These are phyloP conservation scores for Penicillium antarcticum DNA, from an alignment of 495 filamentous ascomycete species.

Conservation along the genomic window DNA sequence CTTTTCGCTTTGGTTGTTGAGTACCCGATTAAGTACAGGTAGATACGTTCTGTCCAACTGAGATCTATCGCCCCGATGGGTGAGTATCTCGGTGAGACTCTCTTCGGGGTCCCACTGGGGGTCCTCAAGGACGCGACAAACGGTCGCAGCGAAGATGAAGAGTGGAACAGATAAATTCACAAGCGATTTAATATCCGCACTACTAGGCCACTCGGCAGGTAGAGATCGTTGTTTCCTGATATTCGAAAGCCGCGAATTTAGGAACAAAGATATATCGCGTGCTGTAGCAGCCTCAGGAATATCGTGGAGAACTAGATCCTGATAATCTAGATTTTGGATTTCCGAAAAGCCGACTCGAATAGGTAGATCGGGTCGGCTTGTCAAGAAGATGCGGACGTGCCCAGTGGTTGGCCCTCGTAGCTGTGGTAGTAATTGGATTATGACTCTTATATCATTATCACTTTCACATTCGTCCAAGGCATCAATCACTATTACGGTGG, in stretches of 20 bases:
- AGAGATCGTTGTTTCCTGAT: no score
- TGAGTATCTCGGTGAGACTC: conserved; percentile 15
- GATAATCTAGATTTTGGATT: conserved; percentile 13
- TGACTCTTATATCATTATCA: not conserved
- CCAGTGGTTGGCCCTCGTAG: not conserved
- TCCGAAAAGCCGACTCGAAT: conserved; percentile 20
- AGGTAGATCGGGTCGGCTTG: conserved; percentile 45
- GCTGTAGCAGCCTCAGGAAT: conserved; percentile 12
- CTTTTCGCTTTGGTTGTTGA: not conserved
- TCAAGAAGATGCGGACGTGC: conserved; percentile 23
- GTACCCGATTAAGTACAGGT: conserved; percentile 20
- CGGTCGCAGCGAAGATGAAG: conserved; percentile 30
- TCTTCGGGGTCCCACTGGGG: conserved; percentile 11
- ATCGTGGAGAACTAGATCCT: conserved; percentile 24
- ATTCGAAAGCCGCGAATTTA: conserved; percentile 1
- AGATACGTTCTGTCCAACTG: conserved; percentile 18
- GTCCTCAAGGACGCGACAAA: conserved; percentile 24
- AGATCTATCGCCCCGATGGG: conserved; percentile 5
- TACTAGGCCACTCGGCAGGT: no score
- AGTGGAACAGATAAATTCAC: conserved; percentile 26
- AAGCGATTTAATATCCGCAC: no score
- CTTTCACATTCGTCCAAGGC: not conserved
- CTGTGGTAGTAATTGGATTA: conserved; percentile 26
- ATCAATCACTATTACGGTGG: not conserved
- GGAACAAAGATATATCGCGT: conserved; percentile 20